Evolutionary conservation across 306 rosid genomes (phyloP), one percentile per base, ranked within the genome.

Genomic region (Erythrophleum fordii): DNA sequence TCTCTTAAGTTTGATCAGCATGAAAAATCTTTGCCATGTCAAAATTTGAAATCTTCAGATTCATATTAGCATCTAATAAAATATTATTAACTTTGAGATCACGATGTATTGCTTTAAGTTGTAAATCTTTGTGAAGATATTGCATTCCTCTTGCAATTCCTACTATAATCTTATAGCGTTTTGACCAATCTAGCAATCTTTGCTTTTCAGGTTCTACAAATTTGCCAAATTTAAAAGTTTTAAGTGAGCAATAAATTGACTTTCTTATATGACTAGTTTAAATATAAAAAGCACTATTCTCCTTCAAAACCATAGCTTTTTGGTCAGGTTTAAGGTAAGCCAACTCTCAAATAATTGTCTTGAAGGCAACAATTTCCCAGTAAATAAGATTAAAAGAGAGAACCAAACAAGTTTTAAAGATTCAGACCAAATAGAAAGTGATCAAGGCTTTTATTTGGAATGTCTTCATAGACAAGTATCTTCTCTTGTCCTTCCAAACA

Each of bases 31-130:
- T 84, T 20, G 87, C 87, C 72, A 74, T 77, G 2, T 87, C 89
- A 82, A 89, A 89, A 39, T 89, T 86, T 18, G 86, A 73, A 13
- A 86, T 84, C 31, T 86, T 89, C 2, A 87, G 46, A 13, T 86
- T 71, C 86, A 89, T 70, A 8, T 82, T 12, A 1, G 0, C 8
- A 20, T 84, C 92, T 28, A 86, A 22, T 6, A 89, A 46, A 20
- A 89, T 28, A 41, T 86, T 86, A 41, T 79, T 77, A 8, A 71
- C 62, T 65, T 89, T 86, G 2, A 86, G 59, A 72, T 84, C 87
- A 6, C 83, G 78, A 17, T 88, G 86, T 0, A 88, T 81, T 12
- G 81, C 83, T 72, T 64, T 77, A 34, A 88, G 73, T 1, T 56
- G 68, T 25, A 85, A 88, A 29, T 88, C 88, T 52, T 85, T 74